These are phyloP conservation scores for Komagataea norvegica DNA, from an alignment of 1,139 yeast genomes.

Conservation along the genomic window DNA sequence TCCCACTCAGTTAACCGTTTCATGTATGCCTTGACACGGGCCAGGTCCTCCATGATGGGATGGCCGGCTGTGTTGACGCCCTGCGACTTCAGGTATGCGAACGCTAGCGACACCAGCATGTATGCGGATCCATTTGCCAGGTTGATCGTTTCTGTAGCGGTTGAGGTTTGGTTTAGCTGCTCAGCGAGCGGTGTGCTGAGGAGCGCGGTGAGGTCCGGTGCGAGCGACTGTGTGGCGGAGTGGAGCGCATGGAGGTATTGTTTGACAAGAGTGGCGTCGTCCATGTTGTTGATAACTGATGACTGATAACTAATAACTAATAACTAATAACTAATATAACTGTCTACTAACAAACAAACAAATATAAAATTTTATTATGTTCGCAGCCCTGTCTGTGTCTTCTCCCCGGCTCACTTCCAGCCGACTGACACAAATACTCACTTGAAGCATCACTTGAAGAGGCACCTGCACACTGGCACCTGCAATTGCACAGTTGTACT, in stretches of 20 bases:
- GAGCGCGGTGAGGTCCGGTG: slow-evolving; percentile 27
- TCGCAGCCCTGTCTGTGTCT: no score
- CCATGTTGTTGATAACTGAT: slow-evolving; percentile 33
- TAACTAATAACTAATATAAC: not conserved
- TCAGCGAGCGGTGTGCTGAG: slow-evolving; percentile 27
- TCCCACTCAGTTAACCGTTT: slow-evolving; percentile 43
- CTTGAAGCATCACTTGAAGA: no score
- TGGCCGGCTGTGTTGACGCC: slow-evolving; percentile 58
- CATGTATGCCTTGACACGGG: slow-evolving; percentile 67
- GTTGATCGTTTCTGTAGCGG: slow-evolving; percentile 29
- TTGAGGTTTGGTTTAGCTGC: slow-evolving; percentile 24
- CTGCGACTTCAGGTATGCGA: slow-evolving; percentile 53
- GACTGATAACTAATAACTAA: no score
- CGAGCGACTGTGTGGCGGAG: slow-evolving; percentile 23
- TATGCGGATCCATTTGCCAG: slow-evolving; percentile 34
- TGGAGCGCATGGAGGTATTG: slow-evolving; percentile 31
- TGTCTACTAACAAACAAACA: no score
- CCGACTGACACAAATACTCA: no score
- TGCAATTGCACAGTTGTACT: no score
- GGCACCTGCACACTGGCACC: no score
- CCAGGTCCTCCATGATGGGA: slow-evolving; percentile 65
- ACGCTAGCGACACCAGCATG: slow-evolving; percentile 38
- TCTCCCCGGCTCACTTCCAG: no score
- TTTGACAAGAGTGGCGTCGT: slow-evolving; percentile 35
- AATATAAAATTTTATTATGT: not conserved